Conservation (phyloP, 768 basidiomycete genomes). For the Amanita subjunquillea region DNA sequence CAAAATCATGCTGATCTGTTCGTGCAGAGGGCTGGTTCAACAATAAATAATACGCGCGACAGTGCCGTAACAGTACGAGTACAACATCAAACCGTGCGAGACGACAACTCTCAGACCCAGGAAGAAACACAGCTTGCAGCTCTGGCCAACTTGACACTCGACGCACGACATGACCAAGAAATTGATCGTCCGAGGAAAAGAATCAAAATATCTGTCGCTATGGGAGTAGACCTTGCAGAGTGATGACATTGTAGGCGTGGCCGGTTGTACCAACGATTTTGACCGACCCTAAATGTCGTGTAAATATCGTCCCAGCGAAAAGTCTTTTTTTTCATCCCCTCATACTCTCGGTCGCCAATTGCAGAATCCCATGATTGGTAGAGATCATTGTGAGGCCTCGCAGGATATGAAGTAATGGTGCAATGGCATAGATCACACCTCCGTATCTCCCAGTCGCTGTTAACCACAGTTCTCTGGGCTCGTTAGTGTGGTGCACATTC, state of each 20-base stretch:
- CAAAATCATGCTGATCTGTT: conserved; percentile 3
- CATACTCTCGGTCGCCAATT: conserved; percentile 24
- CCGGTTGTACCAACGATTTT: background rate
- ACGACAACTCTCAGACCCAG: conserved; percentile 25
- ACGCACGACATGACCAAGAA: conserved; percentile 15
- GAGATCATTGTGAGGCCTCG: conserved; percentile 48
- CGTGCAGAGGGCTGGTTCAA: conserved; percentile 11
- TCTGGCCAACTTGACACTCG: conserved; percentile 19
- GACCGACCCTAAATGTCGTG: conserved; percentile 5
- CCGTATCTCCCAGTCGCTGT: conserved; percentile 75
- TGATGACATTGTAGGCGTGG: conserved; percentile 13
- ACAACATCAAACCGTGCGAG: background rate
- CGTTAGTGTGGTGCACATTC: conserved; percentile 82
- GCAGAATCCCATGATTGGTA: conserved; percentile 33
- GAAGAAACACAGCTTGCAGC: conserved; percentile 18
- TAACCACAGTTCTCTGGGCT: conserved; percentile 52
- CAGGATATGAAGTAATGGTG: conserved; percentile 88
- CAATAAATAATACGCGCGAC: conserved; percentile 7
- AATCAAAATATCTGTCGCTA: conserved; percentile 61
- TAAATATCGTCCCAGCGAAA: background rate
- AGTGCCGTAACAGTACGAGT: conserved; percentile 6
- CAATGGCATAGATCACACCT: conserved; percentile 78
- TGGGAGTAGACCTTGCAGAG: conserved; percentile 67
- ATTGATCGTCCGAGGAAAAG: conserved; percentile 39
- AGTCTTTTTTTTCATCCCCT: conserved; percentile 24